Base-by-base conservation (phyloP, 2,329 filamentous ascomycete species). In the Clarireedia homoeocarpa region DNA sequence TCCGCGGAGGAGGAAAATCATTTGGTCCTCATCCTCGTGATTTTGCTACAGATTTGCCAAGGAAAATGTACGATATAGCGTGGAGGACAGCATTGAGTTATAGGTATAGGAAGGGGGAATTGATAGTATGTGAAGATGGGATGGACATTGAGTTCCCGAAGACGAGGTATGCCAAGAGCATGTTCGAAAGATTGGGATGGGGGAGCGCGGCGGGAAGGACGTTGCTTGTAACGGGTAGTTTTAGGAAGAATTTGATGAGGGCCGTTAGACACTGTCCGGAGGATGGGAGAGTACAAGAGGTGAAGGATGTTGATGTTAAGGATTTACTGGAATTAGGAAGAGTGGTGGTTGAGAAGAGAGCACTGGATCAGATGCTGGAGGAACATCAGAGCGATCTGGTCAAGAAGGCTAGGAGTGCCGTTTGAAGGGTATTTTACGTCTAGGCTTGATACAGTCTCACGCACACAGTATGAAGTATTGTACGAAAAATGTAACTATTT, bases 1-100 rank as follows among this genome's bases (percentile, higher is more conserved):
- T 90, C 44, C 79, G 80, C 60, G 94, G 94, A 62, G 94, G 94
- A 72, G 92, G 91, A 72, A 92, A 95, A 65, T 77, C 84, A 0
- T 89, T 91, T 67, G 94, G 94, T n/a, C 94, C 94, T 27, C 85
- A 91, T 65, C 91, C 91, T 26, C 82, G 94, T 70, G 90, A 97
- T 74, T 99, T 99, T 69, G 82, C 83, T 58, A 95, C 91, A 23
- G 80, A 81, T 15, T 77, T 99, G 55, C 91, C 87, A 65, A 80
- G 81, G 69, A 97, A 97, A 76, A 83, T 96, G 48, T 99, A 99
- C 75, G 91, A 97, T 73, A 79, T 95, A 65, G 94, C 94, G 9
- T 97, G 90, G 89, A 84, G 94, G 69, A 97, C 88, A 45, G 94
- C 94, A 10, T 79, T 99, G 62, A 94, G 88, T 68, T 95, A 96